phyloP scores from a whole-genome alignment of 2,329 filamentous ascomycete genomes.

The Aspergillus arachidicola region DNA sequence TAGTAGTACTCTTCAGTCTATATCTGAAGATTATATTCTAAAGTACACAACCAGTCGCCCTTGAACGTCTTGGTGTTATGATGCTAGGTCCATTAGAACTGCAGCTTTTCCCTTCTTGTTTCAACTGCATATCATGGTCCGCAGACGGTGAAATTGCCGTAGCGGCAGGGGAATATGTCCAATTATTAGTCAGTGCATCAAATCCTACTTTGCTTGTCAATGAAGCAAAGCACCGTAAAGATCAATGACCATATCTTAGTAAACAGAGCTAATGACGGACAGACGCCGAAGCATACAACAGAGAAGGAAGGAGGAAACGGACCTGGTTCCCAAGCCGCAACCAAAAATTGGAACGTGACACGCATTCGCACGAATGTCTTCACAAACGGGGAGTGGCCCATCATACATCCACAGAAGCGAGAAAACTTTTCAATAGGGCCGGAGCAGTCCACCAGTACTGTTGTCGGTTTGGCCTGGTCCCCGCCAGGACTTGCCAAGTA shows the following conservation, averaged over 20 bases:
- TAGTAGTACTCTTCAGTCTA: not conserved
- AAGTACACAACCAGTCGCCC: not conserved
- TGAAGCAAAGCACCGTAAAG: not conserved
- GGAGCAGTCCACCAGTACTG: constrained; percentile 57
- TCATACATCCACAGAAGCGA: constrained; percentile 50
- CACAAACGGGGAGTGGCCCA: constrained; percentile 52
- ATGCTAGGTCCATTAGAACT: constrained; percentile 38
- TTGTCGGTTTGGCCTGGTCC: constrained; percentile 59
- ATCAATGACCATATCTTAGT: constrained; percentile 8
- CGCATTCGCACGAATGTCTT: constrained; percentile 56
- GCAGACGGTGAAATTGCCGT: constrained; percentile 60
- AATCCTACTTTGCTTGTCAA: constrained; percentile 10
- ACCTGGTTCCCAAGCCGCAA: constrained; percentile 26
- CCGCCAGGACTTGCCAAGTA: constrained; percentile 58
- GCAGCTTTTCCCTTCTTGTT: constrained; percentile 53
- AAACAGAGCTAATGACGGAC: constrained; percentile 17
- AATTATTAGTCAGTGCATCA: constrained; percentile 49
- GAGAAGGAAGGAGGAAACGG: constrained; percentile 22
- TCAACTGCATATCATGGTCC: constrained; percentile 61
- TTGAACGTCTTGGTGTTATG: not conserved
- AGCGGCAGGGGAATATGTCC: constrained; percentile 57
- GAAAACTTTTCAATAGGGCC: constrained; percentile 59
- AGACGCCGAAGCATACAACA: constrained; percentile 30
- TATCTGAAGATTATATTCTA: not conserved
- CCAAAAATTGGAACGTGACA: constrained; percentile 38